Evolutionary conservation across 2,329 filamentous ascomycete species (phyloP), one percentile per base, ranked within the genome.

Genomic region (Trichoderma endophyticum): DNA sequence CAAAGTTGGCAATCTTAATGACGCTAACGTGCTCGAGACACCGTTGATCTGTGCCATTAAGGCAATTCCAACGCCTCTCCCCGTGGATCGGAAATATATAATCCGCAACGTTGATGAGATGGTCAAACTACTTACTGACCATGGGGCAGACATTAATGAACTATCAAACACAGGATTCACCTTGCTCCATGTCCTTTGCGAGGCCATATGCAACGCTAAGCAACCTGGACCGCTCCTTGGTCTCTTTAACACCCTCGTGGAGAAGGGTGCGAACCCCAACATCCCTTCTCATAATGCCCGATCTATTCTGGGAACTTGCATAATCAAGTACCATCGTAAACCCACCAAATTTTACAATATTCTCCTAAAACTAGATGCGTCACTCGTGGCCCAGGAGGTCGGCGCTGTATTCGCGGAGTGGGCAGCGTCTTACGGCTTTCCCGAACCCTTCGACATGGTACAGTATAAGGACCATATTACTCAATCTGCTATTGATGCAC

Each of bases 71-170:
- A 7, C 51, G 43, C 43, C n/a, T 2, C 21, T 39, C 5, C 39
- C 51, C 2, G 3, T 9, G 4, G 48, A 67, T 18, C 34, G 32
- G 24, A 60, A 57, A 24, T 0, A 4, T 24, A n/a, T 26, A 15
- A 9, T 9, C 18, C 12, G 15, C 32, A 12, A 34, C 14, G 43
- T 63, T 9, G 15, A 9, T 18, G 32, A 36, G 7, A 34, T 71
- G 3, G 21, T 73, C 14, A 4, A 26, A 3, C 32, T 71, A 1
- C 67, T 73, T 4, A 6, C 63, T 9, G 9, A 15, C 1, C 7
- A 28, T 21, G 68, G 61, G 6, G 71, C 71, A 5, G 21, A 63
- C 11, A 14, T 71, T 21, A 71, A 73, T 6, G 54, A 63, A 24
- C 8, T 26, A 32, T 62, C 68, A 12, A 18, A 39, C 3, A 6